These are phyloP conservation scores for Byssochlamys sp. DNA, from an alignment of 2,329 filamentous ascomycete species.

Conservation along the genomic window DNA sequence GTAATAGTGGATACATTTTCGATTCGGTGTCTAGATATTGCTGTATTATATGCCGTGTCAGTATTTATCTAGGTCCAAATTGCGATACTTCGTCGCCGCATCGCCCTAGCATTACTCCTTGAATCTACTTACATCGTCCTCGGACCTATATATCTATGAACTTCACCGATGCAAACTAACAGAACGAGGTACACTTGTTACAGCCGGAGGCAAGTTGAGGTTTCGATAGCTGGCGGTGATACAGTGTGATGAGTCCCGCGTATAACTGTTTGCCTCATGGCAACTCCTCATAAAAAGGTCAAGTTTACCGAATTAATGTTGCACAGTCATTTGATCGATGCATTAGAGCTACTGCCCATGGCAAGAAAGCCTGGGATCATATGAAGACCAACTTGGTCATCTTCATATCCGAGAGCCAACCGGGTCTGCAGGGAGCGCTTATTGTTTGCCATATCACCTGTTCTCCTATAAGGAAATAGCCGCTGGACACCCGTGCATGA, in stretches of 20 bases:
- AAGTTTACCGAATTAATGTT: neutral
- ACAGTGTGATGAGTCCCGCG: neutral
- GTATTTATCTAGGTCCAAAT: too few species aligned
- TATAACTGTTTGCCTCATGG: neutral
- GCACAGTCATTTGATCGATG: neutral
- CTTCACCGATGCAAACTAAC: too few species aligned
- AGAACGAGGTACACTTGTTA: neutral
- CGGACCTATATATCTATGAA: too few species aligned
- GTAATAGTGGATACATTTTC: too few species aligned
- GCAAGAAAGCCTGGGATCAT: neutral
- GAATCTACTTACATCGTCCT: too few species aligned
- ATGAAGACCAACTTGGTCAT: neutral
- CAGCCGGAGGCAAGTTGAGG: too few species aligned
- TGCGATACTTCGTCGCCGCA: too few species aligned
- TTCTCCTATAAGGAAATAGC: neutral
- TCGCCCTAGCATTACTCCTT: too few species aligned
- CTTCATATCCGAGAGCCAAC: neutral
- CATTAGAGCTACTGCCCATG: neutral
- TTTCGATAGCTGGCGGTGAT: neutral
- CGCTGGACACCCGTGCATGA: neutral
- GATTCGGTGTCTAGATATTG: too few species aligned
- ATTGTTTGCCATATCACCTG: neutral
- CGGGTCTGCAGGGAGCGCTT: neutral
- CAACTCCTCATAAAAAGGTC: neutral
- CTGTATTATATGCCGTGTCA: too few species aligned